phyloP scores from a whole-genome alignment of 164 flowering plant species.

The Vitis vinifera region DNA sequence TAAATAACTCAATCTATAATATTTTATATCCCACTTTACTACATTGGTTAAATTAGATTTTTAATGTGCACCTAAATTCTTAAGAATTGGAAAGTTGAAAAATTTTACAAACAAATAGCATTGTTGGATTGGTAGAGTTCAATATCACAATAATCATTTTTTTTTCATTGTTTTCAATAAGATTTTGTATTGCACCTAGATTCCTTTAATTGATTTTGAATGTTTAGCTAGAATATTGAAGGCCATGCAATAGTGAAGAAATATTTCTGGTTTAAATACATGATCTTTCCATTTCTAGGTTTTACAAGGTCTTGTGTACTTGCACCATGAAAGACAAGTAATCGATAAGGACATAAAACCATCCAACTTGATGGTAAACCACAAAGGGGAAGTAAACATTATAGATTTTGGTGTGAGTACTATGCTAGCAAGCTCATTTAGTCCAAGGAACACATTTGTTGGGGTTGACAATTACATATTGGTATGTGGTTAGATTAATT shows the following conservation, averaged over 20 bases:
- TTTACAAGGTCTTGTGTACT: conserved; percentile 82
- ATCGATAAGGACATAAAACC: conserved; percentile 98
- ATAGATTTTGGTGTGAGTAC: conserved; percentile 99
- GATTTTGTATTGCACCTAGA: conserved; percentile 11
- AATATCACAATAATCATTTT: no score
- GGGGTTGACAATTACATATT: conserved; percentile 98
- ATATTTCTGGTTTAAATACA: background rate
- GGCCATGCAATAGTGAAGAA: background rate
- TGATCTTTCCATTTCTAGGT: conserved; percentile 49
- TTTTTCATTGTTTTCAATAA: background rate
- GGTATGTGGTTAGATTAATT: conserved; percentile 45
- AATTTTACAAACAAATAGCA: no score
- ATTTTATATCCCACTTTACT: no score
- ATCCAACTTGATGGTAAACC: conserved; percentile 91
- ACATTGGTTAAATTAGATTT: no score
- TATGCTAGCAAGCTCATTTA: conserved; percentile 81
- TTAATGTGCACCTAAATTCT: no score
- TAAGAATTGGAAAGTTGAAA: no score
- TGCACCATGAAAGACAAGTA: conserved; percentile 91
- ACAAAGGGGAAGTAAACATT: conserved; percentile 90
- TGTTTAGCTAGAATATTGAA: background rate
- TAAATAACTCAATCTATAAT: no score
- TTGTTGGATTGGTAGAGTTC: no score
- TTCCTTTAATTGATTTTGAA: background rate
- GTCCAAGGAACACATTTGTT: conserved; percentile 94